Conservation (phyloP, 352 stramenopile species). For the Phytophthora brassicae region DNA sequence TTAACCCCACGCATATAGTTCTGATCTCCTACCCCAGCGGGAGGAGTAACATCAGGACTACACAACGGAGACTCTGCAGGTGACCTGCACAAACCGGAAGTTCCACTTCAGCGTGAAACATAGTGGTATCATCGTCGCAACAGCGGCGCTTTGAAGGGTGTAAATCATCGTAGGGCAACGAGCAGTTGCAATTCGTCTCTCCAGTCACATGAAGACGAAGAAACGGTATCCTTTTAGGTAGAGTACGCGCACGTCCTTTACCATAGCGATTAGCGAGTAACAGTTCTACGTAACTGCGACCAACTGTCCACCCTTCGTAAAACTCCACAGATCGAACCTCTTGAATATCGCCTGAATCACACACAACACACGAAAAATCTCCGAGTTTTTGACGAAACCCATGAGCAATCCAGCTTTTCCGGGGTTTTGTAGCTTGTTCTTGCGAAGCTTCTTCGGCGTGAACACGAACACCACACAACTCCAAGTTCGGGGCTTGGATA, state of each 20-base stretch:
- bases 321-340: neutral
- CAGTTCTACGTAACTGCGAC: neutral
- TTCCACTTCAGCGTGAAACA: too few relatives aligned
- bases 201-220: neutral
- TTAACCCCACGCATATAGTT: too few relatives aligned
- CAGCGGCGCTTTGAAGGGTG: too few relatives aligned
- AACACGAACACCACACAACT: slow-evolving; percentile 7
- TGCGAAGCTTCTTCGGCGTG: slow-evolving; percentile 8
- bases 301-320: slow-evolving; percentile 9
- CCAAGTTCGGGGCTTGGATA: slow-evolving; percentile 9
- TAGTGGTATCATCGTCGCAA: too few relatives aligned
- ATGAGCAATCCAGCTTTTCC: slow-evolving; percentile 1
- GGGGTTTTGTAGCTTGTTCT: slow-evolving; percentile 3
- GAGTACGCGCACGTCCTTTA: neutral
- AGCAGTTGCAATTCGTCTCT: too few relatives aligned
- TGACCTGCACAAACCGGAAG: too few relatives aligned
- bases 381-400: slow-evolving; percentile 5
- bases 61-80: too few relatives aligned
- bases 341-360: neutral
- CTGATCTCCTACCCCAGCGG: too few relatives aligned
- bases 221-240: too few relatives aligned
- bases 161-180: too few relatives aligned
- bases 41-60: too few relatives aligned
- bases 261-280: slow-evolving; percentile 4
- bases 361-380: slow-evolving; percentile 7